Evolutionary conservation across 371 early-diverging fungal species (phyloP), one percentile per base, ranked within the genome.

Genomic region (Circinella umbellata): DNA sequence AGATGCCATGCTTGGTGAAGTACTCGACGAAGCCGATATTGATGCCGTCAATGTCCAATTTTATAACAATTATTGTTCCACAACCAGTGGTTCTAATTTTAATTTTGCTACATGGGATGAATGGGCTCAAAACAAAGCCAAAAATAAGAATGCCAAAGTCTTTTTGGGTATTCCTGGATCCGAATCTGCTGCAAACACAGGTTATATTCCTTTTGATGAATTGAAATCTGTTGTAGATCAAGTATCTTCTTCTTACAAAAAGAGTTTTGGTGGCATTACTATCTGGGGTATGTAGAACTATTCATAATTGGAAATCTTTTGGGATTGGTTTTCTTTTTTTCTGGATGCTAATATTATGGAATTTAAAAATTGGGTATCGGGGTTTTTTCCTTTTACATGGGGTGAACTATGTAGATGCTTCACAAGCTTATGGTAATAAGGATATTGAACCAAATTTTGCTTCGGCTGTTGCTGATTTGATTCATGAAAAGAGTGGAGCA

Each of bases 21-120:
- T 80, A 3, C 67, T 88, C 18, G 69, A 76, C 42, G 66, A 75
- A 3, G 85, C 79, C 47, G 79, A 79, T 72, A 70, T 89, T 48
- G 88, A 89, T 75, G 77, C 81, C 27, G 76, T 86, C 54, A 51
- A 70, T 39, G 80, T 86, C 15, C 86, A 86, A 68, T 86, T 86
- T 68, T 86, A 85, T 77, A 86, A 92, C 80, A 92, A 92, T 69
- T 91, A 91, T 69, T 90, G 81, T 67, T 90, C 90, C 48, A 85
- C 89, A 5, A 42, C 42, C 42, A 78, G 82, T 7, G 77, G 84
- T 9, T 67, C 63, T 17, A 85, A 67, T 35, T 83, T 79, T 62
- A 83, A 83, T 37, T 83, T 77, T 67, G 70, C 79, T 4, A 74
- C 78, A 39, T 91, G 91, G 91, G 86, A 90, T 71, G 79, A 75